Percentiles rank a stretch among this genome's conserved stretches.
These are phyloP conservation scores for Musa troglodytarum DNA, from an alignment of 176 grass and related monocot species.

Conservation along the genomic window DNA sequence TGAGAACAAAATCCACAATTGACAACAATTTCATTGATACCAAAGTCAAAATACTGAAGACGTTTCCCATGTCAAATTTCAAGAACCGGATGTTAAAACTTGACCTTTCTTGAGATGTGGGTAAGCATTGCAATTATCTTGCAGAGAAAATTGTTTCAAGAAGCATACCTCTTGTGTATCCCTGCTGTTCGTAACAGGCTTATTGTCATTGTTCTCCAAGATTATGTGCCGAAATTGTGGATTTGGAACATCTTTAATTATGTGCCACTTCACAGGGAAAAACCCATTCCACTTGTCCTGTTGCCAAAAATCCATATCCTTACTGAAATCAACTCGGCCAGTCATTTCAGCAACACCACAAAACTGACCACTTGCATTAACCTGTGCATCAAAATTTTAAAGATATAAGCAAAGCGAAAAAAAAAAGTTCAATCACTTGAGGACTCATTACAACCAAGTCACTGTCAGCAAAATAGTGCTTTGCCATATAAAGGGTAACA, in stretches of 20 bases:
- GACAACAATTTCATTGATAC: background rate
- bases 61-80: too few species aligned
- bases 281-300: slow-evolving; percentile 97
- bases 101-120: background rate
- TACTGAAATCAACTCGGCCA: slow-evolving; percentile 74
- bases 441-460: background rate
- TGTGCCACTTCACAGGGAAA: slow-evolving; percentile 87
- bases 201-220: slow-evolving; percentile 93
- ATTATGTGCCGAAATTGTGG: slow-evolving; percentile 92
- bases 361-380: slow-evolving; percentile 94
- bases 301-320: slow-evolving; percentile 90
- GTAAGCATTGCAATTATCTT: background rate
- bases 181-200: slow-evolving; percentile 88
- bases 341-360: slow-evolving; percentile 91
- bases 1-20: background rate
- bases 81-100: too few species aligned
- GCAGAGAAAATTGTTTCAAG: slow-evolving; percentile 3
- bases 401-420: slow-evolving; percentile 5
- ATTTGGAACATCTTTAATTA: slow-evolving; percentile 92
- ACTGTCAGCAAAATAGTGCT: background rate
- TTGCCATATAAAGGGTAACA: too few species aligned
- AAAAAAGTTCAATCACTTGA: background rate
- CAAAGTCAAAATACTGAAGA: too few species aligned
- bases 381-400: slow-evolving; percentile 33
- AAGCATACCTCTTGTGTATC: slow-evolving; percentile 79